A percentile compares a stretch with the other conserved stretches of the same genome.
phyloP scores from a whole-genome alignment of 2,329 filamentous ascomycete genomes.

The Hypoxylon sp. region DNA sequence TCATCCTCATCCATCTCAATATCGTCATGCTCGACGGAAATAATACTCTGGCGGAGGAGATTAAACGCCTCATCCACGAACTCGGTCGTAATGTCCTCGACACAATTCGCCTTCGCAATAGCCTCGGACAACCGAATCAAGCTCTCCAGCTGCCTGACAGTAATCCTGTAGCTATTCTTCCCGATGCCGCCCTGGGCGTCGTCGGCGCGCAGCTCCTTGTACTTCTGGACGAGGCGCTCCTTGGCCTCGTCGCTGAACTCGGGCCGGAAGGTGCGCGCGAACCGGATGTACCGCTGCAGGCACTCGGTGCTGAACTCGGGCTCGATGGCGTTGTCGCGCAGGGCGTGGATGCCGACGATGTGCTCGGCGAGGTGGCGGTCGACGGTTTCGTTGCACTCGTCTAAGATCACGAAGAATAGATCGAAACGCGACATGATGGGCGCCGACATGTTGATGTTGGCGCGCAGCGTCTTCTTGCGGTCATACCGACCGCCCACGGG shows the following conservation, averaged over 20 bases:
- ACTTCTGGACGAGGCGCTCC: slow-evolving; percentile 86
- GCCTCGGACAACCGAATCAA: slow-evolving; percentile 96
- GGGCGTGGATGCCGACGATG: slow-evolving; percentile 93
- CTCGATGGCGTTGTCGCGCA: slow-evolving; percentile 89
- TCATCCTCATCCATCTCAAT: slow-evolving; percentile 91
- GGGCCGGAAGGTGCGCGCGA: slow-evolving; percentile 93
- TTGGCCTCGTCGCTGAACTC: slow-evolving; percentile 92
- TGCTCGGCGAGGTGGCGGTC: slow-evolving; percentile 94
- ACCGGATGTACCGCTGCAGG: slow-evolving; percentile 95
- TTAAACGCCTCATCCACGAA: slow-evolving; percentile 96
- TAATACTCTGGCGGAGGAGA: slow-evolving; percentile 92
- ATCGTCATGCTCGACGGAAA: slow-evolving; percentile 97
- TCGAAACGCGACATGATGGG: slow-evolving; percentile 99
- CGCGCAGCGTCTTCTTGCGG: slow-evolving; percentile 90
- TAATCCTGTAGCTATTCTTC: slow-evolving; percentile 96
- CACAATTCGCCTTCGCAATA: slow-evolving; percentile 98
- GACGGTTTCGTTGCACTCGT: slow-evolving; percentile 93
- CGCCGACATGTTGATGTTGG: slow-evolving; percentile 98
- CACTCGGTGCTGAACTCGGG: slow-evolving; percentile 98
- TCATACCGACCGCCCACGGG: slow-evolving; percentile 97
- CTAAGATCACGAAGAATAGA: slow-evolving; percentile 96
- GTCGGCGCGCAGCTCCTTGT: slow-evolving; percentile 94
- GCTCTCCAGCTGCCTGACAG: slow-evolving; percentile 93
- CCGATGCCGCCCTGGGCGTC: slow-evolving; percentile 95
- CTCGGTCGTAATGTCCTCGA: slow-evolving; percentile 84